Evolutionary conservation across 768 basidiomycete genomes (phyloP).

Genomic region (Lactifluus rugatus): DNA sequence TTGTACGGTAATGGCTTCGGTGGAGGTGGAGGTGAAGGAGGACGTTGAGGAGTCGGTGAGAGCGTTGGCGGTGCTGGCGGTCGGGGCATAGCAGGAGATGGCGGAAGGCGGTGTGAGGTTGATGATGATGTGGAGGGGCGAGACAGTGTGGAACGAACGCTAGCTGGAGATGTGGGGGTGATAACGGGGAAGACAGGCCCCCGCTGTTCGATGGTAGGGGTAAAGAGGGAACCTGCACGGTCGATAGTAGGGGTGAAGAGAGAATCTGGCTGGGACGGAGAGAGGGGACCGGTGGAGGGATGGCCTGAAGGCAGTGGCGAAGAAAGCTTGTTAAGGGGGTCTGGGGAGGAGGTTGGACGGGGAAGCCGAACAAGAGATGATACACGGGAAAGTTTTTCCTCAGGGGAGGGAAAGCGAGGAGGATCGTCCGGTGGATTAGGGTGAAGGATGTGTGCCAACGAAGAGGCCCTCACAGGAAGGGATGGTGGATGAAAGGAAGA

Average conservation of each 20-base stretch:
- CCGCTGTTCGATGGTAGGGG: conserved; percentile 14
- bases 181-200: neutral
- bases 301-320: conserved; percentile 3
- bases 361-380: conserved; percentile 13
- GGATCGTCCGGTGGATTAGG: conserved; percentile 16
- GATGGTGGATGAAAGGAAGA: conserved; percentile 17
- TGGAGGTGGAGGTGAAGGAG: conserved; percentile 18
- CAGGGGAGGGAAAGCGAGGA: conserved; percentile 18
- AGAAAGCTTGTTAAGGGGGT: conserved; percentile 1
- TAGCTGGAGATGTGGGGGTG: conserved; percentile 14
- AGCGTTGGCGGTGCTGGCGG: conserved; percentile 12
- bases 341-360: neutral
- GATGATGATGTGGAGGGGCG: conserved; percentile 20
- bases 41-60: conserved; percentile 19
- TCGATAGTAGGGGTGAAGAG: conserved; percentile 16
- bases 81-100: conserved; percentile 18
- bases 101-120: conserved; percentile 13
- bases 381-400: conserved; percentile 17
- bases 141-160: conserved; percentile 11
- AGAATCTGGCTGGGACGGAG: conserved; percentile 10
- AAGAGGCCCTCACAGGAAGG: conserved; percentile 16
- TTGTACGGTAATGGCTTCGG: conserved; percentile 20
- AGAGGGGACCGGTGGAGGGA: neutral
- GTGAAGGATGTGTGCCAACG: conserved; percentile 22
- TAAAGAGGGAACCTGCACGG: conserved; percentile 7